phyloP scores from a whole-genome alignment of 805 yeast species.

The Myxozyma neotropica region DNA sequence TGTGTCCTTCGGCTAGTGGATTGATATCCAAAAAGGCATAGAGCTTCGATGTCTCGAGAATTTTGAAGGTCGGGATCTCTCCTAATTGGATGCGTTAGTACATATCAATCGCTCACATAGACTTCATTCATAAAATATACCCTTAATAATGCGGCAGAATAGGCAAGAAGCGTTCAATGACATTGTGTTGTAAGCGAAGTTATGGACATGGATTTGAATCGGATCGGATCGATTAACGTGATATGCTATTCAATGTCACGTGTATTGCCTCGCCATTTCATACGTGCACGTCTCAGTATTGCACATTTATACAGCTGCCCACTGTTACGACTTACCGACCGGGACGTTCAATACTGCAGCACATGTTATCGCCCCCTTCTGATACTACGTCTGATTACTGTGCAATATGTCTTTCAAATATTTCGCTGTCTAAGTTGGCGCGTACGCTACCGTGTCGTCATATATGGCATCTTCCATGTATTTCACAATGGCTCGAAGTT shows the following conservation, averaged over 20 bases:
- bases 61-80: conserved; percentile 90
- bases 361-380: background rate
- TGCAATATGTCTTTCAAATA: conserved; percentile 23
- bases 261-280: background rate
- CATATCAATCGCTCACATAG: background rate
- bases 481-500: conserved; percentile 27
- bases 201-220: background rate
- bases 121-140: background rate
- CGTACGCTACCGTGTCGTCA: conserved; percentile 25
- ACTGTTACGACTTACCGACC: no score
- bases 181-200: conserved; percentile 1
- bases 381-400: conserved; percentile 8
- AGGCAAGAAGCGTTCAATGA: conserved; percentile 17
- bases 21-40: conserved; percentile 84
- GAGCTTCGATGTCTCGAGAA: conserved; percentile 81
- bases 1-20: conserved; percentile 22
- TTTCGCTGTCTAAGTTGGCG: conserved; percentile 8
- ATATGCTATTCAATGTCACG: background rate
- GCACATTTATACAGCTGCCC: no score
- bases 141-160: conserved; percentile 18
- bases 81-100: conserved; percentile 48
- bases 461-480: conserved; percentile 22
- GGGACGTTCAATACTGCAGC: background rate
- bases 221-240: background rate
- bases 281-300: no score